Percentiles rank a stretch among this genome's conserved stretches.
These are phyloP conservation scores for Ascosphaera pollenicola DNA, from an alignment of 2,329 filamentous ascomycete genomes.

Conservation along the genomic window DNA sequence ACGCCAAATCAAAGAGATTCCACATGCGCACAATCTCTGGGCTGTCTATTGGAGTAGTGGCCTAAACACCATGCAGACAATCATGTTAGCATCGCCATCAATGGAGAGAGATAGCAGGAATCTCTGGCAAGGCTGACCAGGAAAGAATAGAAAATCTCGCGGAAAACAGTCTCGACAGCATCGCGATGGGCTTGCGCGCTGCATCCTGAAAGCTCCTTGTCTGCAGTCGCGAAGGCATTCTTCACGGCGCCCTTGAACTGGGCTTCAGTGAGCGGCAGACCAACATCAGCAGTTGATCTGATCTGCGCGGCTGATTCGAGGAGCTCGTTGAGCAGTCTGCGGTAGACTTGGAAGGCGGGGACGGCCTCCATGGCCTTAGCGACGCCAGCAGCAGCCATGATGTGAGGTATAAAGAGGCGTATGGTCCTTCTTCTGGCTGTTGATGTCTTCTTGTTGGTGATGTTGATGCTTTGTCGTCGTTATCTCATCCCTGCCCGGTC, in stretches of 20 bases:
- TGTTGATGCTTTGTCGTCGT: too few relatives aligned
- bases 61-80: constrained; percentile 23
- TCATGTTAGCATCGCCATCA: not conserved
- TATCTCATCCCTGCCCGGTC: too few relatives aligned
- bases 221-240: constrained; percentile 16
- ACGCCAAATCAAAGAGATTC: constrained; percentile 86
- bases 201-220: constrained; percentile 14
- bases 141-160: constrained; percentile 56
- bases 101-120: not conserved
- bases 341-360: constrained; percentile 23
- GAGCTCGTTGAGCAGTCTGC: constrained; percentile 31
- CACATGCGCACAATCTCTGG: constrained; percentile 65
- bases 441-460: too few relatives aligned
- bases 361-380: constrained; percentile 14
- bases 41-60: constrained; percentile 51
- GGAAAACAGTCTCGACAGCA: constrained; percentile 63
- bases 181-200: constrained; percentile 36
- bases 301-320: constrained; percentile 34
- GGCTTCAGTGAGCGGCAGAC: constrained; percentile 52
- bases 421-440: too few relatives aligned
- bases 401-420: not conserved
- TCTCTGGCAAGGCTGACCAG: constrained; percentile 35
- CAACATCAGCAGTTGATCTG: constrained; percentile 38
- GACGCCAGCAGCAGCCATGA: not conserved
- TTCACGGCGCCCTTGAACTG: constrained; percentile 29